These are phyloP conservation scores for Quercus berberidifolia DNA, from an alignment of 306 rosid species.

Conservation along the genomic window DNA sequence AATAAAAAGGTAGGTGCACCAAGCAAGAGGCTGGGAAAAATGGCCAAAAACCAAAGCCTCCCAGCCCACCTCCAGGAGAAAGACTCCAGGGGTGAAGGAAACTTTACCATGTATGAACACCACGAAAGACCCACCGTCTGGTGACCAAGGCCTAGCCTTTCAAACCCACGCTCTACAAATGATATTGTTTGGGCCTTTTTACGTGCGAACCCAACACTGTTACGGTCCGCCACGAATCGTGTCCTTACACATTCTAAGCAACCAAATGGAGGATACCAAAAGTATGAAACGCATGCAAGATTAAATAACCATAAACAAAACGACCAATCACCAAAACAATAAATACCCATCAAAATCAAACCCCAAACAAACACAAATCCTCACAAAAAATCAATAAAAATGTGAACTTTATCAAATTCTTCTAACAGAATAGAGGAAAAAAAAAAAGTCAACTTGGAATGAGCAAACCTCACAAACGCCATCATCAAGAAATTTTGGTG, in stretches of 20 bases:
- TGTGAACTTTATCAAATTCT: background rate
- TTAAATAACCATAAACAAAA: background rate
- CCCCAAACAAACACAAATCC: background rate
- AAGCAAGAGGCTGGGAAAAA: too few species aligned
- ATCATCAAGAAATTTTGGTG: conserved; percentile 25
- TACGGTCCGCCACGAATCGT: too few species aligned
- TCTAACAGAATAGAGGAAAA: background rate
- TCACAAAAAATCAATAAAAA: background rate
- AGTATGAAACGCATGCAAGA: background rate
- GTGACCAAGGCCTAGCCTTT: too few species aligned
- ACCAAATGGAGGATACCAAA: background rate
- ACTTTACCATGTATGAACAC: too few species aligned
- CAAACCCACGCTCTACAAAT: too few species aligned
- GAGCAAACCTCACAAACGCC: conserved; percentile 60
- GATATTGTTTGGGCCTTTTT: too few species aligned
- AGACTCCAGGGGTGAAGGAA: too few species aligned
- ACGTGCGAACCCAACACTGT: too few species aligned
- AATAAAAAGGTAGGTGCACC: too few species aligned
- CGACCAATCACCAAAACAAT: background rate
- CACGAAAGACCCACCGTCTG: too few species aligned
- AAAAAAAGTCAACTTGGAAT: background rate
- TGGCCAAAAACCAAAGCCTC: too few species aligned
- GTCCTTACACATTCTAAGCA: background rate
- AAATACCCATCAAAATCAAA: background rate
- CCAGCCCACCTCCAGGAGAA: too few species aligned